Conservation (phyloP, 1,139 yeast species). For the Scheffersomyces stambukii region DNA sequence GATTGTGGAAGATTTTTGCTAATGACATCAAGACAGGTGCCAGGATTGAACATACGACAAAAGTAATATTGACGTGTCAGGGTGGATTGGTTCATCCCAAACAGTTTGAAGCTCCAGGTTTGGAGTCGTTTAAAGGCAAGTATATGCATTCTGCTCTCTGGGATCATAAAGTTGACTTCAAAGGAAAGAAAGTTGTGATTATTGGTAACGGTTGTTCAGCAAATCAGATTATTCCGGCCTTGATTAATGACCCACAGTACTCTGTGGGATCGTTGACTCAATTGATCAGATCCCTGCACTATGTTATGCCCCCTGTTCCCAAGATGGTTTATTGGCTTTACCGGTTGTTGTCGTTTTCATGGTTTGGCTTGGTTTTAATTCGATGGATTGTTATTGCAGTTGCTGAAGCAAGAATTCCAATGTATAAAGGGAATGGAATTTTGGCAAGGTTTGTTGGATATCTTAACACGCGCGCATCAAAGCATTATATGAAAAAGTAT, state of each 20-base stretch:
- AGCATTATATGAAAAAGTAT: slow-evolving; percentile 24
- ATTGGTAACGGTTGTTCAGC: slow-evolving; percentile 47
- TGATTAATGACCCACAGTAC: slow-evolving; percentile 21
- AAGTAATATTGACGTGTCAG: slow-evolving; percentile 28
- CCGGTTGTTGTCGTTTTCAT: slow-evolving; percentile 20
- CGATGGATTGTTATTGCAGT: slow-evolving; percentile 24
- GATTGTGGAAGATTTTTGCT: slow-evolving; percentile 35
- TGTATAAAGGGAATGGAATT: slow-evolving; percentile 29
- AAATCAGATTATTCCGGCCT: slow-evolving; percentile 35
- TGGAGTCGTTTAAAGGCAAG: slow-evolving; percentile 40
- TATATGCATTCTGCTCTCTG: slow-evolving; percentile 49
- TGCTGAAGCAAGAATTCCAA: slow-evolving; percentile 35
- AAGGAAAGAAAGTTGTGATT: slow-evolving; percentile 31
- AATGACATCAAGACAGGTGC: slow-evolving; percentile 34
- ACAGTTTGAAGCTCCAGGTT: slow-evolving; percentile 28
- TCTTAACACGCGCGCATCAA: slow-evolving; percentile 16
- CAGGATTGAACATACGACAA: slow-evolving; percentile 21
- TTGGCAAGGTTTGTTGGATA: slow-evolving; percentile 25
- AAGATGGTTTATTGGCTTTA: slow-evolving; percentile 17
- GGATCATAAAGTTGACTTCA: slow-evolving; percentile 37
- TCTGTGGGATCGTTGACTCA: slow-evolving; percentile 30
- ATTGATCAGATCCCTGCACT: slow-evolving; percentile 34
- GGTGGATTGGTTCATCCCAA: slow-evolving; percentile 40
- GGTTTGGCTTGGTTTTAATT: slow-evolving; percentile 23
- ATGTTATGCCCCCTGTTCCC: slow-evolving; percentile 39